Evolutionary conservation across 768 basidiomycete species (phyloP).

Genomic region (Boletus sensibilis): DNA sequence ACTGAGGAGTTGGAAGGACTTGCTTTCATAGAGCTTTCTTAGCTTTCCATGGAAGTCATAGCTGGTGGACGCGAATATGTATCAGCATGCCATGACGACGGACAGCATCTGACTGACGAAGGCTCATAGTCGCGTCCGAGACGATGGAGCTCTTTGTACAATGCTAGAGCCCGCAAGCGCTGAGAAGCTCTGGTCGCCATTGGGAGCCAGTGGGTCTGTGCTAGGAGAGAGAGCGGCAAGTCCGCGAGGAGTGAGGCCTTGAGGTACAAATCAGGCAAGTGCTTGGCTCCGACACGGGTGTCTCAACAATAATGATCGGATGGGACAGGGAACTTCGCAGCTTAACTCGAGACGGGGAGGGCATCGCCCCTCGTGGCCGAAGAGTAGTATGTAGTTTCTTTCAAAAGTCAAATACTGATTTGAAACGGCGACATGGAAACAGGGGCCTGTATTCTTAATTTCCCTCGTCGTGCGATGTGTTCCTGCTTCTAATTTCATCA

Average conservation of each 20-base stretch:
- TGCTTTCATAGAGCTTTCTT: slow-evolving; percentile 72
- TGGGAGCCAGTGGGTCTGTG: not conserved
- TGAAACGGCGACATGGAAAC: no score
- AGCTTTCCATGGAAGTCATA: slow-evolving; percentile 79
- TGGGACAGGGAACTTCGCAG: no score
- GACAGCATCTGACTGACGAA: slow-evolving; percentile 48
- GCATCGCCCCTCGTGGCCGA: no score
- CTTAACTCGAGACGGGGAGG: no score
- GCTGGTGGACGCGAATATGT: slow-evolving; percentile 36
- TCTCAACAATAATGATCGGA: no score
- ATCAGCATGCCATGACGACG: slow-evolving; percentile 11
- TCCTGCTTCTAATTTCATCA: not conserved
- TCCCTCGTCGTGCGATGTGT: no score
- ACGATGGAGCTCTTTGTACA: slow-evolving; percentile 82
- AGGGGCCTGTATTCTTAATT: no score
- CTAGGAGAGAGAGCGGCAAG: not conserved
- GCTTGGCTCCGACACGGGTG: no score
- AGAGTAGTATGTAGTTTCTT: no score
- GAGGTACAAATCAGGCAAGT: not conserved
- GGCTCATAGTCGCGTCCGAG: slow-evolving; percentile 83
- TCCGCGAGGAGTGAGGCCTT: not conserved
- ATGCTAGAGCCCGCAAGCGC: slow-evolving; percentile 61
- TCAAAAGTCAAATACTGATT: no score
- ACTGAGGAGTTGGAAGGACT: slow-evolving; percentile 20
- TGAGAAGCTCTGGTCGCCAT: slow-evolving; percentile 51